Conservation (phyloP, 164 flowering plant species). For the Vitis rotundifolia region DNA sequence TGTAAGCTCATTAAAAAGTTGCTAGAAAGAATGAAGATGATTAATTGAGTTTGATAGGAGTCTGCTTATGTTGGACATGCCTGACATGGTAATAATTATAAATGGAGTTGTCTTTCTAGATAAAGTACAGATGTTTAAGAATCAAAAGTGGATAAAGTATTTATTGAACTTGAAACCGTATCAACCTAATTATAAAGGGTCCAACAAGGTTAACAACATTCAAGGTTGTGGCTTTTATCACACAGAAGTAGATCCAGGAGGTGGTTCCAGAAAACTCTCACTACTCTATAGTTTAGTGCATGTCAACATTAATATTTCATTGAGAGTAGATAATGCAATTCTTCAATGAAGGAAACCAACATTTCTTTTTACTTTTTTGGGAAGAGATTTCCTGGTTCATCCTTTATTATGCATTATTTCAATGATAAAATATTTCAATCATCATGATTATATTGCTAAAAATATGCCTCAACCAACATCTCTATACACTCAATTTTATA, state of each 20-base stretch:
- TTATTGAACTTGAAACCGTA: not conserved
- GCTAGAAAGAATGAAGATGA: not conserved
- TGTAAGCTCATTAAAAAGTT: too few species aligned
- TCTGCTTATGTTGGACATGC: not conserved
- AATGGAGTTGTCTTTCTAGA: not conserved
- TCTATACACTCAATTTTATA: too few species aligned
- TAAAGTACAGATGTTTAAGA: not conserved
- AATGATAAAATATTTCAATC: too few species aligned
- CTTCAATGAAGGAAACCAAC: too few species aligned
- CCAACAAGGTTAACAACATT: not conserved
- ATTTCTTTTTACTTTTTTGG: too few species aligned
- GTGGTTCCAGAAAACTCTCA: not conserved
- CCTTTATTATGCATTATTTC: too few species aligned
- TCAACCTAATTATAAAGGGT: not conserved
- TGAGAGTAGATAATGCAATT: not conserved
- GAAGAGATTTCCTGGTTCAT: too few species aligned
- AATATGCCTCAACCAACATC: too few species aligned
- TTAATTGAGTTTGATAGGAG: not conserved
- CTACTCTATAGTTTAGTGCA: not conserved
- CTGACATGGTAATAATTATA: not conserved
- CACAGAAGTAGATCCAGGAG: not conserved
- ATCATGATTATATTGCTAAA: too few species aligned
- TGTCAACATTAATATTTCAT: not conserved
- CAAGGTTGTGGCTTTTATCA: not conserved
- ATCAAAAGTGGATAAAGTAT: not conserved